Evolutionary conservation across 495 filamentous ascomycete genomes (phyloP), one percentile per base, ranked within the genome.

Genomic region (Hyaloscypha hepaticicola): DNA sequence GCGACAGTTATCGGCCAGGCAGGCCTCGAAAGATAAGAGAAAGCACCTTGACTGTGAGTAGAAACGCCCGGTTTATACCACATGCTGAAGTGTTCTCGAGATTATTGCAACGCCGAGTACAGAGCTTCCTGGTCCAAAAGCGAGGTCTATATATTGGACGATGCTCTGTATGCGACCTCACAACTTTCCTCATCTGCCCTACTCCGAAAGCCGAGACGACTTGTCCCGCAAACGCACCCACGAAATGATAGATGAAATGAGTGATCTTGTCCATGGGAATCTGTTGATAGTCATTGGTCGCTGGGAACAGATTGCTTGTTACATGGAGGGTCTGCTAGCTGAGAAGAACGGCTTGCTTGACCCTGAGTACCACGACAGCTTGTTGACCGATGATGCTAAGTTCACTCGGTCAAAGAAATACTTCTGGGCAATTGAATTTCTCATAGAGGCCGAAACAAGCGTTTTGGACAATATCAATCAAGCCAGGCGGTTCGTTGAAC

Each of bases 361-460:
- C n/a, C 72, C 72, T 2, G 31, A 65, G 22, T 66, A 72, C 33
- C 72, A 75, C 56, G 73, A 73, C 25, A 75, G 66, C 38, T 68
- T 75, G 1, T 59, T 73, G 12, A 72, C 70, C 31, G 73, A 75
- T 50, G 72, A 75, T 58, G 70, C 67, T 16, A 58, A 66, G 4
- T 72, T 73, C 60, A 73, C 70, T 6, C 70, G 73, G 55, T 73
- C 72, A 5, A 69, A 69, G 49, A 70, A 67, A 12, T 75, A 68
- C 58, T 75, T 75, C 62, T 75, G 73, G 73, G 72, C 70, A 2
- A 72, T 75, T 58, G 69, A 72, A 27, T 72, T 67, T 55, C 61
- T 75, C 21, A 60, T 49, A 14, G 70, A 73, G 48, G 72, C 73
- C 28, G 70, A 71, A 14, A 65, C 26, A 29, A 62, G 48, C 50